Base-by-base conservation (phyloP, 2,329 filamentous ascomycete species). In the Ciborinia camelliae region DNA sequence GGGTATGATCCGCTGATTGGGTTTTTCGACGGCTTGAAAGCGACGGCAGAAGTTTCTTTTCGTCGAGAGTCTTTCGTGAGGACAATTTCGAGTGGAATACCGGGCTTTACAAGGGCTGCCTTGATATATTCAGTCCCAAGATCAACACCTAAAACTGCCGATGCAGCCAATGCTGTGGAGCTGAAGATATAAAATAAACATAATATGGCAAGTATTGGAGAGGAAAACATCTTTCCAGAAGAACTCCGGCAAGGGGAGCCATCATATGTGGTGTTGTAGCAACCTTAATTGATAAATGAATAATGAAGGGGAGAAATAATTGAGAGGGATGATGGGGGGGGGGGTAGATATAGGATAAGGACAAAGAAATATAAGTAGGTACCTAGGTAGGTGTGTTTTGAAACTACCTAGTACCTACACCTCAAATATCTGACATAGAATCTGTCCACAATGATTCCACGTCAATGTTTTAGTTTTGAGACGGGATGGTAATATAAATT, bases 71-170 rank as follows among this genome's bases (percentile, higher is more conserved):
- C 95, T 77, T 98, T 99, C 37, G 93, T 97, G 64, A 97, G 85
- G 76, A 99, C 94, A 70, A 99, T 98, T 71, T 99, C 95, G 75
- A 99, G 91, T 14, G 95, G 95, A 61, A 96, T 94, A 67, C 95
- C 95, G 2, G 95, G 95, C 80, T 98, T 98, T 68, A 99, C 94
- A 50, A 99, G 86, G 18, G 91, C 88, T 35, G 94, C 94, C 81
- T 98, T 99, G 80, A 99, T 90, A 80, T 96, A 97, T 77, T 97
- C 92, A 64, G 95, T 97, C 71, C 95, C 95, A 63, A 99, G 83
- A 78, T 99, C 95, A 73, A 99, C 85, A 68, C 95, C 95, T 28
- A 99, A 82, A 23, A 98, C 93, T 62, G 92, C 91, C 10, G 91
- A 75, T 66, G 73, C 74, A 70, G 75, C 74, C 70, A 75, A 68